Evolutionary conservation across 116 monocot genomes (phyloP).

Genomic region (Posidonia oceanica): DNA sequence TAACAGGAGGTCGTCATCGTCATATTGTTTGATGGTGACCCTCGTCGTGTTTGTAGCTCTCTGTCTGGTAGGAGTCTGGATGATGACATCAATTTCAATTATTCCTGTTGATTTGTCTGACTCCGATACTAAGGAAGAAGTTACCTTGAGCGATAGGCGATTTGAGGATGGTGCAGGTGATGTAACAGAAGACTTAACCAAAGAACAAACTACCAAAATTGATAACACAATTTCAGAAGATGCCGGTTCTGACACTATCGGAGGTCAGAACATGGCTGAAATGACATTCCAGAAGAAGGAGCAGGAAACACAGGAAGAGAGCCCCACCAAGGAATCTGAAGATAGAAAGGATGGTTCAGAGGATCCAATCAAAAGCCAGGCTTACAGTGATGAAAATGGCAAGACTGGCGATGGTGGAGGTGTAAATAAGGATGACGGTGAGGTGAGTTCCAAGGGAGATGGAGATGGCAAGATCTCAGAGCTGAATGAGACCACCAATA

Average conservation of each 20-base stretch:
- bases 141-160: not conserved
- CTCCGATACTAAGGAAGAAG: conserved; percentile 8
- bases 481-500: not conserved
- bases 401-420: conserved; percentile 9
- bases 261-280: conserved; percentile 18
- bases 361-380: conserved; percentile 14
- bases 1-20: conserved; percentile 42
- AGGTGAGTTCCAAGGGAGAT: conserved; percentile 5
- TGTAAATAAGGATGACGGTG: not conserved
- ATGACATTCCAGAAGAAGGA: conserved; percentile 3
- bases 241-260: not conserved
- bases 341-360: conserved; percentile 16
- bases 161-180: conserved; percentile 38
- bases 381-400: conserved; percentile 22
- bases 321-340: conserved; percentile 14
- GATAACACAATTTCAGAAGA: not conserved
- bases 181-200: conserved; percentile 16
- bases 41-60: conserved; percentile 60
- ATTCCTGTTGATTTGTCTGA: conserved; percentile 35
- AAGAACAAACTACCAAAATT: conserved; percentile 1
- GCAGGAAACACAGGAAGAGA: conserved; percentile 17
- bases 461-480: conserved; percentile 10
- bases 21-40: conserved; percentile 43
- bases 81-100: conserved; percentile 69
- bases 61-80: conserved; percentile 70